Base-by-base conservation (phyloP, 371 early-diverging fungal genomes). In the Saksenaea vasiformis region DNA sequence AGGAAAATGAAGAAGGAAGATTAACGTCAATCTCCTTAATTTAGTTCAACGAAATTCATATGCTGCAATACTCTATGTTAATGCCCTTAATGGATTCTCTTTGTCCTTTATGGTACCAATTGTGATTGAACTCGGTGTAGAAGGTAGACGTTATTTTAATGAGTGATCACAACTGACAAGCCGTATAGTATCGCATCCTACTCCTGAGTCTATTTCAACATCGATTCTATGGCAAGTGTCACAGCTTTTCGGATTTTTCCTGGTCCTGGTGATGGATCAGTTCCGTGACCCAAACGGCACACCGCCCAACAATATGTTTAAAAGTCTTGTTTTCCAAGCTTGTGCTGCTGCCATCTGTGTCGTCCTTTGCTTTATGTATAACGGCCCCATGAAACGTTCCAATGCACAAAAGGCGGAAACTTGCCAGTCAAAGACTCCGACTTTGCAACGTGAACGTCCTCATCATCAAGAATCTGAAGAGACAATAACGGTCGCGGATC, bases 71-170 rank as follows among this genome's bases (percentile, higher is more conserved):
- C 41, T 77, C 1, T 77, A 72, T 61, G 61, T 71, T 9, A 74
- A 71, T 47, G 66, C 60, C 14, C 59, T 79, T 1, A 79, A 66
- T 61, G 73, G 73, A 17, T 74, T 79, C 17, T 75, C 77, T 17
- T 26, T 77, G n/a, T 74, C 71, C 27, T 77, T 77, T 56, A 69
- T 77, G 64, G 73, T 79, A 0, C 80, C 80, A 5, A 62, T 75
- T 2, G 77, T 74, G 14, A 67, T 79, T 11, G 80, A 79, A 41
- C 58, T 79, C 17, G 77, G 75, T 1, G 80, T 79, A 9, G 80
- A 79, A 71, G 66, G 80, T 76, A 70, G 56, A 41, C 37, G 1
- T 15, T 9, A 44, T 0, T 24, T 10, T 13, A 1, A 34, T 24
- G 31, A 22, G 34, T n/a, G 24, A 9, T 26, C 5, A 15, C 2